Evolutionary conservation across 305 asterid genomes (phyloP).

Genomic region (Rubia occidens): DNA sequence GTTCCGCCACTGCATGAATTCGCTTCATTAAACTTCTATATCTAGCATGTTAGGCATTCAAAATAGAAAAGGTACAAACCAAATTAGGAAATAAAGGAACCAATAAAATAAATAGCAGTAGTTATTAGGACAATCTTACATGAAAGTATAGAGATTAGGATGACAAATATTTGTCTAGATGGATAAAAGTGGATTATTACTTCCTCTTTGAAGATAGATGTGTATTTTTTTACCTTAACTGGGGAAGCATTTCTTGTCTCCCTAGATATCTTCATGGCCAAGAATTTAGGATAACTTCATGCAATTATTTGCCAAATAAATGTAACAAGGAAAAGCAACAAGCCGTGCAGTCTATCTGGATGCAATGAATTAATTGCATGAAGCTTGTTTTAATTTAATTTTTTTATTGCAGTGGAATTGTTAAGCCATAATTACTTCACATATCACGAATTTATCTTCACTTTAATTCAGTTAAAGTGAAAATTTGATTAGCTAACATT

Average conservation of each 20-base stretch:
- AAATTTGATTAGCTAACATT: too few species aligned
- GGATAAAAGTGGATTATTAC: slow-evolving; percentile 3
- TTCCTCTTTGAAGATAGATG: neutral
- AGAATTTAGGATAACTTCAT: neutral
- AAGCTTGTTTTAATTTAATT: neutral
- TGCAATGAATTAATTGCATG: neutral
- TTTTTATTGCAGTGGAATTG: neutral
- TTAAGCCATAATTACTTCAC: too few species aligned
- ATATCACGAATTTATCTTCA: too few species aligned
- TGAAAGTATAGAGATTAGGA: neutral
- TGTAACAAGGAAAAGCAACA: neutral
- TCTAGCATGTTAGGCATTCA: neutral
- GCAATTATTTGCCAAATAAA: slow-evolving; percentile 2
- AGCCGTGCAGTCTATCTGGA: neutral
- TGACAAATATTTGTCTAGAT: too few species aligned
- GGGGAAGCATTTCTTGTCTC: slow-evolving; percentile 6
- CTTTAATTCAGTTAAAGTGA: too few species aligned
- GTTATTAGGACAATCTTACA: neutral
- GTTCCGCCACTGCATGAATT: neutral
- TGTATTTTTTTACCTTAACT: neutral
- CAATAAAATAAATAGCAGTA: neutral
- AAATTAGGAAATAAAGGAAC: neutral
- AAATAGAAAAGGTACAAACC: neutral
- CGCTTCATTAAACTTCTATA: neutral
- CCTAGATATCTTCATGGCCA: neutral